phyloP scores from a whole-genome alignment of 352 stramenopile species.

The Thraustochytrium striatum region DNA sequence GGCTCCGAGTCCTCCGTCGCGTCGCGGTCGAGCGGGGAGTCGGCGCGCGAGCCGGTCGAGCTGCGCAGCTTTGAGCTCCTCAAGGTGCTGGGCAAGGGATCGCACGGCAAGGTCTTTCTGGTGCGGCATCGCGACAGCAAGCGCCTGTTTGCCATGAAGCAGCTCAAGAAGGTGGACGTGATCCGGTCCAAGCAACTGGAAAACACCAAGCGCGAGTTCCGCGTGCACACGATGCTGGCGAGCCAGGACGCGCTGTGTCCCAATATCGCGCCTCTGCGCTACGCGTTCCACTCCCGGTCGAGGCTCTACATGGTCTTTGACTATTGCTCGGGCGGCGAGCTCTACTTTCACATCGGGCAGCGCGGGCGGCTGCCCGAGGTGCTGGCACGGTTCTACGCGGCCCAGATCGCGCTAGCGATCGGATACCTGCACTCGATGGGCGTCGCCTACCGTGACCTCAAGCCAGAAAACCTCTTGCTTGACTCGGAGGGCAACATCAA shows the following conservation, averaged over 20 bases:
- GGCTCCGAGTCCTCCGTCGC: background rate
- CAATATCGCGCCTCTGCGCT: conserved; percentile 35
- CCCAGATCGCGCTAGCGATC: conserved; percentile 78
- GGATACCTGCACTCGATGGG: conserved; percentile 79
- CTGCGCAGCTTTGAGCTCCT: conserved; percentile 50
- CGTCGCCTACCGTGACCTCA: conserved; percentile 71
- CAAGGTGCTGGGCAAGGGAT: conserved; percentile 48
- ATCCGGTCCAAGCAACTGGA: conserved; percentile 70
- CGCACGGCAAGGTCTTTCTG: conserved; percentile 45
- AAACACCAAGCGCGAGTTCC: conserved; percentile 32
- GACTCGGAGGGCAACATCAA: conserved; percentile 57
- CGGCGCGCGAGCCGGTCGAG: conserved; percentile 5
- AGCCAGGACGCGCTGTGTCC: conserved; percentile 69
- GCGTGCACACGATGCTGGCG: conserved; percentile 63
- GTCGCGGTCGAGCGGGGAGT: background rate
- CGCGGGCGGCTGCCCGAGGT: conserved; percentile 78
- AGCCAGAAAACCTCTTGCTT: conserved; percentile 57
- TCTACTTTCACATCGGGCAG: conserved; percentile 79
- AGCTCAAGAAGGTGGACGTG: conserved; percentile 92
- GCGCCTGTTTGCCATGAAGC: conserved; percentile 94
- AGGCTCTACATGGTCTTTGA: conserved; percentile 57
- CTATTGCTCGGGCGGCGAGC: conserved; percentile 81
- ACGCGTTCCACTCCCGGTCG: conserved; percentile 31
- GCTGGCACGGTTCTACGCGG: conserved; percentile 80
- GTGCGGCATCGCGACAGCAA: conserved; percentile 47